phyloP scores from a whole-genome alignment of 1,139 yeast species.

The Taphrina populina region DNA sequence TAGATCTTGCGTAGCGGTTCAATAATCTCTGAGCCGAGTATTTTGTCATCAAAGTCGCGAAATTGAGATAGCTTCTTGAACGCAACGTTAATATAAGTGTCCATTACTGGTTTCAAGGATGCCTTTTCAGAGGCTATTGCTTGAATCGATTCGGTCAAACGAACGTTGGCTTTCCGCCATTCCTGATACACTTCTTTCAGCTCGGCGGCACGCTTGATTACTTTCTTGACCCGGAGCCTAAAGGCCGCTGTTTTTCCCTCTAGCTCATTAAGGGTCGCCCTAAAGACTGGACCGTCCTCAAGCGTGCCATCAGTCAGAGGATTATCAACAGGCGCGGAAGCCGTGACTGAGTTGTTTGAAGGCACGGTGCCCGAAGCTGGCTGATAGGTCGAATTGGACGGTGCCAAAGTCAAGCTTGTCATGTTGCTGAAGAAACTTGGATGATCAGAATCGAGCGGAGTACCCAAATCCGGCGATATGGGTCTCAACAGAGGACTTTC shows the following conservation, averaged over 20 bases:
- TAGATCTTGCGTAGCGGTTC: conserved; percentile 48
- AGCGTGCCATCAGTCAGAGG: conserved; percentile 10
- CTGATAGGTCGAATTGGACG: not conserved
- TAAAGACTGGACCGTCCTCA: conserved; percentile 75
- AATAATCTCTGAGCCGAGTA: conserved; percentile 45
- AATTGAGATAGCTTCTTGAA: conserved; percentile 37
- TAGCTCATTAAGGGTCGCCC: conserved; percentile 56
- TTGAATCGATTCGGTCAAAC: conserved; percentile 44
- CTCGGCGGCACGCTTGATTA: conserved; percentile 47
- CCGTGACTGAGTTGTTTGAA: not conserved
- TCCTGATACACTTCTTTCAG: conserved; percentile 47
- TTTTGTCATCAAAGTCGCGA: conserved; percentile 39
- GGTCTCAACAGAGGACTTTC: conserved; percentile 13
- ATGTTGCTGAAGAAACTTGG: conserved; percentile 6
- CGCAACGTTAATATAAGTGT: conserved; percentile 42
- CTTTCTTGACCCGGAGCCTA: conserved; percentile 50
- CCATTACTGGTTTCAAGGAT: conserved; percentile 44
- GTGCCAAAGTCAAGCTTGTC: not conserved
- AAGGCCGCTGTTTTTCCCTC: conserved; percentile 57
- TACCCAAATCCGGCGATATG: conserved; percentile 27
- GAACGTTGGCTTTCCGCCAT: conserved; percentile 45
- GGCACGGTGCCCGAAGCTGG: conserved; percentile 1
- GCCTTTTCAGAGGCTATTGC: conserved; percentile 45
- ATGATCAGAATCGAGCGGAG: conserved; percentile 14
- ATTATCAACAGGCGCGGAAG: not conserved